Percentiles rank a stretch among this genome's conserved stretches.
Evolutionary conservation across 768 basidiomycete species (phyloP).

Genomic region (Holtermannia corniformis): DNA sequence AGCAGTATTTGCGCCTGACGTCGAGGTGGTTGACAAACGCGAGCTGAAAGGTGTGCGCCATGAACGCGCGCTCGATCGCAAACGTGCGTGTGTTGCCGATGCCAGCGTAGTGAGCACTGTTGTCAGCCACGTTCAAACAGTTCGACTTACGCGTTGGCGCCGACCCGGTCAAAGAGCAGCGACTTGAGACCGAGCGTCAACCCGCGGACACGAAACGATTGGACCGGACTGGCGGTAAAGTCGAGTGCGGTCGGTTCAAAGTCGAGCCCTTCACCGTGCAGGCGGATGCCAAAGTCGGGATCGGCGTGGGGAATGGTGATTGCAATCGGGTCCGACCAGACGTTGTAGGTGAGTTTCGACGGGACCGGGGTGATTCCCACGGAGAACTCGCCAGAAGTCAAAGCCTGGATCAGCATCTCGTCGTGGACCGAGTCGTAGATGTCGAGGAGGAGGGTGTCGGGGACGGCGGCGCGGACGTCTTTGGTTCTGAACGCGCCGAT

Average conservation of each 20-base stretch:
- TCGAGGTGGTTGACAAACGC: constrained; percentile 59
- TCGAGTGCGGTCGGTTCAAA: constrained; percentile 79
- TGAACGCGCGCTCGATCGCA: constrained; percentile 55
- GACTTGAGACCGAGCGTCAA: constrained; percentile 69
- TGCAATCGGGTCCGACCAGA: constrained; percentile 78
- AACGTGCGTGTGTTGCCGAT: constrained; percentile 69
- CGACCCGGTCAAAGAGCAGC: constrained; percentile 72
- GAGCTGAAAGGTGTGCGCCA: constrained; percentile 92
- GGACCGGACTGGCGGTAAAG: constrained; percentile 68
- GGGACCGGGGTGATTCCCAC: constrained; percentile 58
- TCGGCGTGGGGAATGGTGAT: constrained; percentile 79
- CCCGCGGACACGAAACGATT: constrained; percentile 86
- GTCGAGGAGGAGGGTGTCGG: constrained; percentile 64
- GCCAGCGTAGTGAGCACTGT: constrained; percentile 55
- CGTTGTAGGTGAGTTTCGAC: constrained; percentile 69
- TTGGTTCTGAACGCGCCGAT: constrained; percentile 69
- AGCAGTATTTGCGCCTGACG: constrained; percentile 79
- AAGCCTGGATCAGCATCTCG: constrained; percentile 57
- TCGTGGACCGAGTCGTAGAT: constrained; percentile 67
- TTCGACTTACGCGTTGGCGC: constrained; percentile 59
- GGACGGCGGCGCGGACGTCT: constrained; percentile 60
- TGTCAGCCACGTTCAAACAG: neutral
- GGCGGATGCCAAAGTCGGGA: constrained; percentile 66
- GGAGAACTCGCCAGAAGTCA: constrained; percentile 35
- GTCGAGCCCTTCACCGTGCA: constrained; percentile 74